phyloP scores from a whole-genome alignment of 169 alveolate genomes.

The Plasmodium relictum region DNA sequence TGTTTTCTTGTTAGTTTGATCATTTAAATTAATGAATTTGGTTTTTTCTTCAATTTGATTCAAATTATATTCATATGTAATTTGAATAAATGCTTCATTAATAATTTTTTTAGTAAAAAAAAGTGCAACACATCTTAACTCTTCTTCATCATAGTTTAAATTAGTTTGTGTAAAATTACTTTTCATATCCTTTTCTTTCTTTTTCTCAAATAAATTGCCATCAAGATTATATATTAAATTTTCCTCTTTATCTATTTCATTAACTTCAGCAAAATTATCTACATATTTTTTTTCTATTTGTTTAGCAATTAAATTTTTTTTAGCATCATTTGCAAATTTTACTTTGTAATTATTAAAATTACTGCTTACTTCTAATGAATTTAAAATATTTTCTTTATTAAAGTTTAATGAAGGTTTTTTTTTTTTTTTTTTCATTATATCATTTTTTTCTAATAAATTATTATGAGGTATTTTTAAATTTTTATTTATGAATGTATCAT shows the following conservation, averaged over 20 bases:
- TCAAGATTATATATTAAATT: constrained; percentile 5
- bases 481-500: constrained; percentile 37
- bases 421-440: background rate
- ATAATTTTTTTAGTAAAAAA: constrained; percentile 40
- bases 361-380: too few species aligned
- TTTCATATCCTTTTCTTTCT: constrained; percentile 23
- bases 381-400: too few species aligned
- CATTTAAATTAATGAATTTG: background rate
- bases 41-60: constrained; percentile 21
- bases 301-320: background rate
- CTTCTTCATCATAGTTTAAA: constrained; percentile 25
- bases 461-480: constrained; percentile 4
- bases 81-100: constrained; percentile 50
- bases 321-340: background rate
- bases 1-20: constrained; percentile 13
- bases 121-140: constrained; percentile 9
- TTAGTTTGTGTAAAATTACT: constrained; percentile 24
- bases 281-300: constrained; percentile 1
- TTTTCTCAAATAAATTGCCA: constrained; percentile 21
- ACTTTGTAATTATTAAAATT: background rate
- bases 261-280: constrained; percentile 7
- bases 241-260: constrained; percentile 38
- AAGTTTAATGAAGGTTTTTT: too few species aligned
- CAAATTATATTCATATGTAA: constrained; percentile 44
- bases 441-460: background rate